Conservation (phyloP, 108 stramenopile species). For the Skeletonema marinoi region DNA sequence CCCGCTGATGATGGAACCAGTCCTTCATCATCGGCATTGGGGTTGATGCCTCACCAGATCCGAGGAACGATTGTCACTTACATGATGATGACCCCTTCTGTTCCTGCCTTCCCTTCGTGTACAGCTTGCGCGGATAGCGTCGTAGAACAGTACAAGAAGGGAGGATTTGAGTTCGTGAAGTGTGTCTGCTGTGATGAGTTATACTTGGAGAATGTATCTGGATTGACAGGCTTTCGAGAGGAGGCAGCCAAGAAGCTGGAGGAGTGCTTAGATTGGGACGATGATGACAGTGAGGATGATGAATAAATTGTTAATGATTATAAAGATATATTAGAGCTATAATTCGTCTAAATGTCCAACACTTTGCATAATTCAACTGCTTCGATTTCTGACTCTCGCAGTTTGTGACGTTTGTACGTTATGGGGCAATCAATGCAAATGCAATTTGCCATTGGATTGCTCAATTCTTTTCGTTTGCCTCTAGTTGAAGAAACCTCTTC, state of each 20-base stretch:
- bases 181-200: conserved; percentile 82
- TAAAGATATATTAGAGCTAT: background rate
- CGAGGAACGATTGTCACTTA: conserved; percentile 92
- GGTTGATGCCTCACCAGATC: conserved; percentile 91
- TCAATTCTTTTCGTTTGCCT: conserved; percentile 31
- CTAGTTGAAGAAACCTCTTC: conserved; percentile 7
- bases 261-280: conserved; percentile 55
- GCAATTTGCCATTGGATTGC: conserved; percentile 79
- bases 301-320: background rate
- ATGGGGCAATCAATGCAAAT: conserved; percentile 87
- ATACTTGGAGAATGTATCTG: conserved; percentile 77
- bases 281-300: conserved; percentile 17
- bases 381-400: conserved; percentile 76
- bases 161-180: conserved; percentile 81
- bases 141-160: conserved; percentile 73
- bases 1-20: conserved; percentile 51
- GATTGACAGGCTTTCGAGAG: conserved; percentile 64
- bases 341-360: conserved; percentile 1
- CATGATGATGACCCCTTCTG: conserved; percentile 90
- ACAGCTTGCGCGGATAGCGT: conserved; percentile 89
- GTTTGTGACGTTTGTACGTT: conserved; percentile 71
- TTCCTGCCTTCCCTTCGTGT: conserved; percentile 89
- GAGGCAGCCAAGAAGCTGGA: conserved; percentile 49
- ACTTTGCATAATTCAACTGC: conserved; percentile 57
- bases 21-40: conserved; percentile 58